Evolutionary conservation across 768 basidiomycete genomes (phyloP), one percentile per base, ranked within the genome.

Genomic region (Hydnum rufescens): DNA sequence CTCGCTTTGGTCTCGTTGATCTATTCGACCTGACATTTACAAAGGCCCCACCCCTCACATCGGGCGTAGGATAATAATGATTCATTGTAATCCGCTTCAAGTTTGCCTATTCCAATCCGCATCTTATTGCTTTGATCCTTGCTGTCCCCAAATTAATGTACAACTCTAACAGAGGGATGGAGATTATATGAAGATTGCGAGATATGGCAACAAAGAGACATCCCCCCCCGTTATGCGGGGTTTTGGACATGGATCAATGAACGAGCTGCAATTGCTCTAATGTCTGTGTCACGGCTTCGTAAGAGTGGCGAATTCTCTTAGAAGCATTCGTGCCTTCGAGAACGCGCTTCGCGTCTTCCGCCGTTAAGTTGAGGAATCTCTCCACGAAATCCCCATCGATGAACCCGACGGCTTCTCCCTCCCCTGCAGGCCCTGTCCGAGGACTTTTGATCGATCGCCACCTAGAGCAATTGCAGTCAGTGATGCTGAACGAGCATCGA

Each of bases 341-440:
- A 6, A 85, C 73, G 54, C 69, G 64, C 52, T 66, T 60, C 0
- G 70, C 64, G 19, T 70, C 65, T 6, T 66, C 60, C 0, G 70
- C 64, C 19, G 60, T 62, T 36, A 60, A 61, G 48, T 64, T 64
- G 51, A 80, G 68, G 63, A 82, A 77, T 19, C 68, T 65, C 63
- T 90, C 84, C 19, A 95, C 61, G 57, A 89, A 83, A 60, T 86
- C 82, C 1, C 89, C 90, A 55, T 95, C 89, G 28, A 95, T 68
- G 70, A 95, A 89, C 16, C 87, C 88, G 36, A 70, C 71, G 1
- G 81, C 71, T 1, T 71, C 58, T 26, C 64, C 58, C 30, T 79
- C 74, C 4, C 71, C 80, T 77, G 23, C 66, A 61, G 0, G 67
- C 66, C 34, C 68, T 74, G 57, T 74, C 75, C 0, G 86, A 85